Percentiles rank a stretch among this genome's conserved stretches.
Conservation (phyloP, 768 basidiomycete genomes). For the Tricholoma terreum region DNA sequence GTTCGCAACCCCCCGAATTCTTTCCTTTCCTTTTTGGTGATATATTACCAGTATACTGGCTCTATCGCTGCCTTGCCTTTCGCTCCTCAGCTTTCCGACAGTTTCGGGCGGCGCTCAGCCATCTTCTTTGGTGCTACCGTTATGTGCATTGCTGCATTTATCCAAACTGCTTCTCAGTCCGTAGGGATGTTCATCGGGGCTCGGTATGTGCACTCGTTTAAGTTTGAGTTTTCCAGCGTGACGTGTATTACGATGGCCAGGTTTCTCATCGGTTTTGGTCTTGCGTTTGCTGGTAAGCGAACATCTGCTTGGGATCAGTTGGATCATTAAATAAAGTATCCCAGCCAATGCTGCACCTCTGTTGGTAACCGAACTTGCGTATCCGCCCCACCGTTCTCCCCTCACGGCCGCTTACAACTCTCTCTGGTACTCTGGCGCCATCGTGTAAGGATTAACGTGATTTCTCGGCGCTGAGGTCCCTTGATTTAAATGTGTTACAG, state of each 20-base stretch:
- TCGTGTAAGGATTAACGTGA: slow-evolving; percentile 48
- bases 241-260: slow-evolving; percentile 18
- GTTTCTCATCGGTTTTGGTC: slow-evolving; percentile 74
- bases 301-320: slow-evolving; percentile 8
- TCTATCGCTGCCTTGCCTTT: slow-evolving; percentile 65
- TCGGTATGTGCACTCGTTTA: slow-evolving; percentile 41
- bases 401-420: slow-evolving; percentile 80
- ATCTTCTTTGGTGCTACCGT: slow-evolving; percentile 69
- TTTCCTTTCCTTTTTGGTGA: not conserved
- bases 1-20: slow-evolving; percentile 31
- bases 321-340: slow-evolving; percentile 3
- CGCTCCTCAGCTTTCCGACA: slow-evolving; percentile 69
- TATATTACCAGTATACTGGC: slow-evolving; percentile 59
- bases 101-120: slow-evolving; percentile 62
- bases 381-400: slow-evolving; percentile 77
- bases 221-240: not conserved
- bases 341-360: slow-evolving; percentile 73
- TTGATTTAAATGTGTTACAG: slow-evolving; percentile 23
- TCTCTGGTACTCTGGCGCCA: slow-evolving; percentile 83
- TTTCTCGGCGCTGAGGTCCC: not conserved
- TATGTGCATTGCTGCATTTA: slow-evolving; percentile 63
- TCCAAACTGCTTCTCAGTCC: slow-evolving; percentile 71
- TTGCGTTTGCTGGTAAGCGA: slow-evolving; percentile 59
- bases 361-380: slow-evolving; percentile 83
- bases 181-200: slow-evolving; percentile 81